phyloP scores from a whole-genome alignment of 2,329 filamentous ascomycete genomes.

The Arthrobotrys iridis region DNA sequence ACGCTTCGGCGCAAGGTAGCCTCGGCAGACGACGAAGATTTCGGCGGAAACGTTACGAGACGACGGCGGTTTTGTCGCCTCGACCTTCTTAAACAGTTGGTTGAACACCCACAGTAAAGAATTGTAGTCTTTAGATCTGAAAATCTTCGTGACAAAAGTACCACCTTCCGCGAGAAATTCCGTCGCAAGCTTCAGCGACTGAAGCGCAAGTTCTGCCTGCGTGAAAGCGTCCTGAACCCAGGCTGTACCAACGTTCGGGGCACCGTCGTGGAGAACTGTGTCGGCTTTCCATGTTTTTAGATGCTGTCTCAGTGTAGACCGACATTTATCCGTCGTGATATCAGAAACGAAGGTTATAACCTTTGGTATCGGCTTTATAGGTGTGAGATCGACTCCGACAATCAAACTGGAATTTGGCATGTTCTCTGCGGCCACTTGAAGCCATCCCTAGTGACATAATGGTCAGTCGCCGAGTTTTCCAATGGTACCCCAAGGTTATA shows the following conservation, averaged over 20 bases:
- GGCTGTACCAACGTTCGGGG: constrained; percentile 95
- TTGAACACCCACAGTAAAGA: constrained; percentile 96
- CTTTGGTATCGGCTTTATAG: constrained; percentile 93
- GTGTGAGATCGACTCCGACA: constrained; percentile 89
- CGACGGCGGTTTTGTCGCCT: constrained; percentile 95
- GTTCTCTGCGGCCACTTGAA: constrained; percentile 92
- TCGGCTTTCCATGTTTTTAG: constrained; percentile 97
- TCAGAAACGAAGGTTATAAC: constrained; percentile 97
- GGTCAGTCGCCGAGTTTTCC: constrained; percentile 5
- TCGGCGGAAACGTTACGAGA: constrained; percentile 96
- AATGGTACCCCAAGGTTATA: not conserved
- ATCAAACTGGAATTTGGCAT: constrained; percentile 93
- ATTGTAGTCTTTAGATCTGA: constrained; percentile 97
- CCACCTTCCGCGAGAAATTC: constrained; percentile 91
- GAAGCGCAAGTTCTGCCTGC: constrained; percentile 89
- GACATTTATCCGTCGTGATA: constrained; percentile 96
- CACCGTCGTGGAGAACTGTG: constrained; percentile 93
- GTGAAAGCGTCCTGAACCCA: constrained; percentile 99
- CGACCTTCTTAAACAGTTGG: constrained; percentile 92
- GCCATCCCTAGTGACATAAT: constrained; percentile 75
- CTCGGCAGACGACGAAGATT: constrained; percentile 96
- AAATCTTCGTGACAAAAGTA: constrained; percentile 96
- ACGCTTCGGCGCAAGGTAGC: constrained; percentile 92
- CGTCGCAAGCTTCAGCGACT: constrained; percentile 90
- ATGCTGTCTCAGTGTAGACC: constrained; percentile 86